Percentiles rank a stretch among this genome's conserved stretches.
phyloP scores from a whole-genome alignment of 331 rosid species.

The Quercus tomentella region DNA sequence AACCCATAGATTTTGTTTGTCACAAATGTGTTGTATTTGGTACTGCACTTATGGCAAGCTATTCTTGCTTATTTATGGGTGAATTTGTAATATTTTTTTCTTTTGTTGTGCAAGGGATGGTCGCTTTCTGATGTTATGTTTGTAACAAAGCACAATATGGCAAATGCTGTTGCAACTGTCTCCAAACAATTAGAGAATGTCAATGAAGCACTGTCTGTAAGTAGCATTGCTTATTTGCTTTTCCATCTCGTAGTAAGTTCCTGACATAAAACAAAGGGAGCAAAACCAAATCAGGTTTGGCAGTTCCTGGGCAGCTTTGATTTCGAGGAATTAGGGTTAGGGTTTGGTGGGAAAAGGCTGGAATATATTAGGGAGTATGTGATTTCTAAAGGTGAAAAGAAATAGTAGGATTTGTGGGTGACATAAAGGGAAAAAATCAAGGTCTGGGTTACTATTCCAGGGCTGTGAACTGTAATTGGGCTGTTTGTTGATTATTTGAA shows the following conservation, averaged over 20 bases:
- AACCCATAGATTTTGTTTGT: background rate
- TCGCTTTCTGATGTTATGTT: conserved; percentile 77
- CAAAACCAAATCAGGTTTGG: too few relatives aligned
- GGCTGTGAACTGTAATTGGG: too few relatives aligned
- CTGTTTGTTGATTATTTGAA: too few relatives aligned
- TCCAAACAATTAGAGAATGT: conserved; percentile 72
- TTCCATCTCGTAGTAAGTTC: conserved; percentile 4
- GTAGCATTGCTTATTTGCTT: conserved; percentile 28
- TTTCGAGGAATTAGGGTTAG: too few relatives aligned
- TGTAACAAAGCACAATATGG: conserved; percentile 78
- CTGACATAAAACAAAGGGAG: too few relatives aligned
- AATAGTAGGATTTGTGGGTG: too few relatives aligned
- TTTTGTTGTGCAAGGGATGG: conserved; percentile 52
- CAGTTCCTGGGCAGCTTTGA: too few relatives aligned
- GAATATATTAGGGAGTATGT: too few relatives aligned
- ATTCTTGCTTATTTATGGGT: conserved; percentile 9
- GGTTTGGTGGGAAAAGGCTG: too few relatives aligned
- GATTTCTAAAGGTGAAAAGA: too few relatives aligned
- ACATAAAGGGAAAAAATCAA: too few relatives aligned
- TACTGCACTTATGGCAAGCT: background rate
- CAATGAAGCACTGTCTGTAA: conserved; percentile 70
- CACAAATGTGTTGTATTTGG: background rate
- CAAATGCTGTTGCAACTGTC: conserved; percentile 57
- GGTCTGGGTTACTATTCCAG: too few relatives aligned
- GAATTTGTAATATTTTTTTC: background rate